A percentile compares a stretch with the other conserved stretches of the same genome.
These are phyloP conservation scores for Trichoderma atrobrunneum DNA, from an alignment of 2,329 filamentous ascomycete genomes.

Conservation along the genomic window DNA sequence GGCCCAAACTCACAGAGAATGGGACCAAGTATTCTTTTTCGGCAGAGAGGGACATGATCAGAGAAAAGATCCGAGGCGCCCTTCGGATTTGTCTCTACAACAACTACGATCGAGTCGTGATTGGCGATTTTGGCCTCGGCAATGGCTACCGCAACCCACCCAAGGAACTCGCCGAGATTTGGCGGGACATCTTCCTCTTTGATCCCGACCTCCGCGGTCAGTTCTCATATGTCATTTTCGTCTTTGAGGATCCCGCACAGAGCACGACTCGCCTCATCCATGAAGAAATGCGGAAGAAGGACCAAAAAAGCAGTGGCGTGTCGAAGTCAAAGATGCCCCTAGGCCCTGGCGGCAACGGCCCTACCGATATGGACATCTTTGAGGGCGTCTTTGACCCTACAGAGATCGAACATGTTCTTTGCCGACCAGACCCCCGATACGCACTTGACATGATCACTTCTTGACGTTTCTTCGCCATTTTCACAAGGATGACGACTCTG, in stretches of 20 bases:
- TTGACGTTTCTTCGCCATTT: background rate
- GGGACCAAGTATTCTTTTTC: constrained; percentile 70
- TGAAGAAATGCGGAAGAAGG: constrained; percentile 55
- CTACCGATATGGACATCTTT: constrained; percentile 53
- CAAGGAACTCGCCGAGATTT: constrained; percentile 61
- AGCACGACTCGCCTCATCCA: constrained; percentile 53
- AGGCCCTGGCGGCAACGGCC: constrained; percentile 32
- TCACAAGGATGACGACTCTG: background rate
- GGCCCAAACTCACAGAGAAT: constrained; percentile 68
- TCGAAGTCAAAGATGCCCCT: constrained; percentile 35
- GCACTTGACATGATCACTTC: constrained; percentile 51
- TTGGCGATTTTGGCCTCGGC: constrained; percentile 64
- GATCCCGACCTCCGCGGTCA: constrained; percentile 61
- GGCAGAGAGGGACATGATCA: constrained; percentile 68
- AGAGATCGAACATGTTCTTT: constrained; percentile 51
- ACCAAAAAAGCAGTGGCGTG: constrained; percentile 33
- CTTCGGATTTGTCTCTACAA: constrained; percentile 66
- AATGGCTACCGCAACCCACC: constrained; percentile 64
- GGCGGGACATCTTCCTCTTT: constrained; percentile 62
- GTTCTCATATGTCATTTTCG: constrained; percentile 61
- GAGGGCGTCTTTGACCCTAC: constrained; percentile 48
- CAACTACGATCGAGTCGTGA: constrained; percentile 55
- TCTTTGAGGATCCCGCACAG: constrained; percentile 58
- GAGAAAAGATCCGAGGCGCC: constrained; percentile 68
- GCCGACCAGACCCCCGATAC: constrained; percentile 53